These are phyloP conservation scores for Fusarium sp. DNA, from an alignment of 2,329 filamentous ascomycete species.

Conservation along the genomic window DNA sequence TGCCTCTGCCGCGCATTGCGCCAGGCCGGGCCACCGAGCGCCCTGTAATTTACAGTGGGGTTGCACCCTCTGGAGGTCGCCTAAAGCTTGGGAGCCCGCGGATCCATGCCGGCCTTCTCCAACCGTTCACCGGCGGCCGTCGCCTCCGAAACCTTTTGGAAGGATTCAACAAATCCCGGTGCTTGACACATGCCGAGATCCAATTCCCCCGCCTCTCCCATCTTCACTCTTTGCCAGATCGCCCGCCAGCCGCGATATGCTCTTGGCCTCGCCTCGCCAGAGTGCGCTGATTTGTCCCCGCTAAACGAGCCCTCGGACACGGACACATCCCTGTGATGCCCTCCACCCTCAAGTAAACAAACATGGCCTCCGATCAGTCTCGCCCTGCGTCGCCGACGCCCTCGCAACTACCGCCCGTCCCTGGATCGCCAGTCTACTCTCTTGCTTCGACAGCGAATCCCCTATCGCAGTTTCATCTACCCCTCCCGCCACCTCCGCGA, in stretches of 20 bases:
- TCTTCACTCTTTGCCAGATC: not conserved
- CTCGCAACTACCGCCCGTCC: slow-evolving; percentile 73
- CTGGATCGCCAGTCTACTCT: slow-evolving; percentile 75
- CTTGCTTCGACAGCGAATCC: slow-evolving; percentile 75
- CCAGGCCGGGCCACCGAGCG: slow-evolving; percentile 36
- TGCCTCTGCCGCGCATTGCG: slow-evolving; percentile 32
- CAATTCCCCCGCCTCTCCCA: not conserved
- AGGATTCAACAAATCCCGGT: slow-evolving; percentile 25
- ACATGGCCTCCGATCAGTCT: slow-evolving; percentile 55
- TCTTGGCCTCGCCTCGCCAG: not conserved
- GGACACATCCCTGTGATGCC: slow-evolving; percentile 28
- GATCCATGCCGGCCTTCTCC: slow-evolving; percentile 36
- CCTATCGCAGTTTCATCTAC: slow-evolving; percentile 71
- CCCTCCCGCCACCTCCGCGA: slow-evolving; percentile 72
- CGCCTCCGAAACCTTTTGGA: slow-evolving; percentile 26
- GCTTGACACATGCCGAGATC: slow-evolving; percentile 8
- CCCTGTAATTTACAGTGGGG: slow-evolving; percentile 46
- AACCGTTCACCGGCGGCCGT: slow-evolving; percentile 41
- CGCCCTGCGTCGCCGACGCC: slow-evolving; percentile 66
- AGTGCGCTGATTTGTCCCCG: slow-evolving; percentile 4
- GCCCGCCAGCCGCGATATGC: slow-evolving; percentile 27
- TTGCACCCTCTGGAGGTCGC: slow-evolving; percentile 9
- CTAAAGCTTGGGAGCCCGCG: not conserved
- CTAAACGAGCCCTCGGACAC: slow-evolving; percentile 18
- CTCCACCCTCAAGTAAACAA: slow-evolving; percentile 35